phyloP scores from a whole-genome alignment of 1,284 basidiomycete genomes.

The Rhodotorula sp. region DNA sequence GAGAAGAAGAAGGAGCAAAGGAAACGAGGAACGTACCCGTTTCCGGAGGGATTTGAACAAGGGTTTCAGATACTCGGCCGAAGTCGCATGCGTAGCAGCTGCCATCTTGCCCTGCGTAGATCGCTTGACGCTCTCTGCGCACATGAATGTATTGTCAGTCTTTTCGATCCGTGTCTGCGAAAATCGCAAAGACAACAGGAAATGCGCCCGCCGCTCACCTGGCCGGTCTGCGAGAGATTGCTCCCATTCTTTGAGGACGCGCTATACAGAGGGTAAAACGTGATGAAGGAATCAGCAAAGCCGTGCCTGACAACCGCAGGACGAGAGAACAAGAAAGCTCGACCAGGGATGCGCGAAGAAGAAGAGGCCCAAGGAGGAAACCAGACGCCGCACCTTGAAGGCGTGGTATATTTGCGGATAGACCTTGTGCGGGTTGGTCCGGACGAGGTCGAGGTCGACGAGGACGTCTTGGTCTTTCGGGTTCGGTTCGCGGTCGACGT shows the following conservation, averaged over 20 bases:
- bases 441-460: constrained; percentile 76
- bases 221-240: constrained; percentile 87
- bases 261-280: too few relatives aligned
- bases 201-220: too few relatives aligned
- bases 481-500: constrained; percentile 12
- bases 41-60: constrained; percentile 50
- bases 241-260: constrained; percentile 94
- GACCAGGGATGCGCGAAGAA: too few relatives aligned
- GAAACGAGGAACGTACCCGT: not conserved
- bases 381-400: constrained; percentile 60
- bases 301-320: not conserved
- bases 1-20: too few relatives aligned
- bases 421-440: constrained; percentile 89
- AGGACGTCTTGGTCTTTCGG: constrained; percentile 55
- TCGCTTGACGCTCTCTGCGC: constrained; percentile 66
- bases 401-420: constrained; percentile 98
- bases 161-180: too few relatives aligned
- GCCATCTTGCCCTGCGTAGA: constrained; percentile 89
- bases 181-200: too few relatives aligned
- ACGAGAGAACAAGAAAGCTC: too few relatives aligned
- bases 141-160: too few relatives aligned
- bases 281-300: too few relatives aligned
- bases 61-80: constrained; percentile 93
- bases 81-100: constrained; percentile 91
- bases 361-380: too few relatives aligned